Base-by-base conservation (phyloP, 257 asterid species). In the Fraxinus americana region DNA sequence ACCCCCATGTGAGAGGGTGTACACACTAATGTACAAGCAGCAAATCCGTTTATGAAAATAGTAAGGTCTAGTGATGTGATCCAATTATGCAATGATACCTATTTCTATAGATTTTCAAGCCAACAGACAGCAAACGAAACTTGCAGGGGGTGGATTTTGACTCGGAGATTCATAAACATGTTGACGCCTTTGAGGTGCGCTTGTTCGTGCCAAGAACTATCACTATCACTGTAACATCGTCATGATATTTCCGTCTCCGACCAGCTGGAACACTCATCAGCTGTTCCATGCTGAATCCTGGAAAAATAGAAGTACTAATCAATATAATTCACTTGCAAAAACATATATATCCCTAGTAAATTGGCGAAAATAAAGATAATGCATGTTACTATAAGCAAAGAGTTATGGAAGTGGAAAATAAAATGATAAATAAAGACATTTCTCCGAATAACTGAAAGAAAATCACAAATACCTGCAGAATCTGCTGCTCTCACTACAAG, bases 221-320 rank as follows among this genome's bases (percentile, higher is more conserved):
- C 45, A 95, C 99, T 21, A 95, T 91, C 11, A 89, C 98, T 7
- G 99, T 91, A 4, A 92, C 92, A 67, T 95, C 99, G 23, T 95
- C 98, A 1, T 95, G 99, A 81, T 95, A 95, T 81, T 90, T 91
- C 48, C 99, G 85, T 45, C 98, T 86, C 76, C 97, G 88, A 71
- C 98, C 99, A 76, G 96, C 98, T 36, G 99, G 99, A 79, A 93
- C 84, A 67, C 89, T 91, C 96, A 87, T 89, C 85, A 95, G 85
- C 87, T 95, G 98, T 78, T 93, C 97, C 88, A 86, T 86, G 45
- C 96, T 95, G 70, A 95, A 89, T 73, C 97, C 98, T 95, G 87
- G 30, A 83, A 63, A 9, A 63, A 21, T 5, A 27, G 34, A 63
- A 63, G 32, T 14, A 45, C 54, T 45, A 54, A 54, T 54, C 25